Base-by-base conservation (phyloP, 2,329 filamentous ascomycete species). In the Xylariomycetidae sp. region DNA sequence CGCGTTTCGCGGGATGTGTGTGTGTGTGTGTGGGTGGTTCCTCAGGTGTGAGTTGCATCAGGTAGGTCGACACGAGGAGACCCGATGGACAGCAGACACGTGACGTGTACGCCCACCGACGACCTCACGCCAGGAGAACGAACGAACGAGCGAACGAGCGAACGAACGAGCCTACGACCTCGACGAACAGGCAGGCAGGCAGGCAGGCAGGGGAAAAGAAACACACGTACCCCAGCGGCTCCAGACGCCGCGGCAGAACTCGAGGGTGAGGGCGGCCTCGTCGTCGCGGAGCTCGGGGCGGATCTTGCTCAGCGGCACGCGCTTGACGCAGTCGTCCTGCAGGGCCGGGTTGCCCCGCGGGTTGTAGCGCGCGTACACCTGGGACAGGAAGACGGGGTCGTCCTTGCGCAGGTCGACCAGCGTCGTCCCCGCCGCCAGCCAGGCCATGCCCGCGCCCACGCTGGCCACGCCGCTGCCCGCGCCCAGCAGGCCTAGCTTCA, bases 221-320 rank as follows among this genome's bases (percentile, higher is more conserved):
- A 35, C 15, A 25, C 37, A 60, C 69, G 40, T 57, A 83, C 80
- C 79, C 53, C 68, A 67, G 35, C 76, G 78, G 42, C 72, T 70
- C 80, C 75, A 86, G 30, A 83, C 60, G 27, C 79, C 79, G 10
- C 75, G 74, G 52, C 77, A 82, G 52, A 84, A 83, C 43, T 74
- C 75, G 46, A 82, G 66, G 2, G 73, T 71, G 30, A 85, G 62
- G 2, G 65, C 67, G 18, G 62, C 60, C 43, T 76, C 75, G 43
- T 74, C 69, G 49, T 81, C 65, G 10, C 85, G 59, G 34, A 86
- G 61, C 42, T 80, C 73, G 1, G 81, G 79, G 19, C 74, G 70
- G 40, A 87, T 75, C 50, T 78, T 74, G 29, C 61, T 63, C 30
- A 87, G 52, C 0, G 80, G 76, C 0, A 86, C 67, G 22, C 67